Conservation (phyloP, 139 green algal species). For the Asterochloris sp. region DNA sequence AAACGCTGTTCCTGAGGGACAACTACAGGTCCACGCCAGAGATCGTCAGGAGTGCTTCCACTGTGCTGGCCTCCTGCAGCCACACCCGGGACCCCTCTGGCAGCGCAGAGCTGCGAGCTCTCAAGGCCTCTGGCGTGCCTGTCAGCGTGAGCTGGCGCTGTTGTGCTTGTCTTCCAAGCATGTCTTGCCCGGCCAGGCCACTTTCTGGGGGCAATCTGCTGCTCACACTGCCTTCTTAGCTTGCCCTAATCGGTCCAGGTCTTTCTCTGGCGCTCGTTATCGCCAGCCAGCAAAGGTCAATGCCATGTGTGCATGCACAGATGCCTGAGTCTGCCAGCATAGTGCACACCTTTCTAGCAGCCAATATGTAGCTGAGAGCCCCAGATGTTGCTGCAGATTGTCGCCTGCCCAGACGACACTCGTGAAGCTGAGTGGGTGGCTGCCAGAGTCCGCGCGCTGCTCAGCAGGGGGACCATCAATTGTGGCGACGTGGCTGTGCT, state of each 20-base stretch:
- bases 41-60: conserved; percentile 9
- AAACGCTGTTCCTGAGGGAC: conserved; percentile 28
- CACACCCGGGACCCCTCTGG: not conserved
- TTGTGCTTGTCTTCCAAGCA: not conserved
- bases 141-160: not conserved
- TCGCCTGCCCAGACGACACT: not conserved
- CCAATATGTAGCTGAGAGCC: too few relatives aligned
- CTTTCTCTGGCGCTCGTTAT: too few relatives aligned
- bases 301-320: too few relatives aligned
- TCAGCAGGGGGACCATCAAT: not conserved
- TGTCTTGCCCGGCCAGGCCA: too few relatives aligned
- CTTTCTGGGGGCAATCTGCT: too few relatives aligned
- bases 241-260: too few relatives aligned
- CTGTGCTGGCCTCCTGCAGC: not conserved
- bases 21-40: conserved; percentile 44
- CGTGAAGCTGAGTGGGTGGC: conserved; percentile 17
- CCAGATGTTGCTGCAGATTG: too few relatives aligned
- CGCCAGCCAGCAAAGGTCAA: too few relatives aligned
- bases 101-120: not conserved
- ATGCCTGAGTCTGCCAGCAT: too few relatives aligned
- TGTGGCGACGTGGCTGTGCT: conserved; percentile 50
- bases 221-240: too few relatives aligned
- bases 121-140: not conserved
- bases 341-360: too few relatives aligned
- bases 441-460: not conserved